phyloP scores from a whole-genome alignment of 2,329 filamentous ascomycete genomes.

The Cladophialophora carrionii region DNA sequence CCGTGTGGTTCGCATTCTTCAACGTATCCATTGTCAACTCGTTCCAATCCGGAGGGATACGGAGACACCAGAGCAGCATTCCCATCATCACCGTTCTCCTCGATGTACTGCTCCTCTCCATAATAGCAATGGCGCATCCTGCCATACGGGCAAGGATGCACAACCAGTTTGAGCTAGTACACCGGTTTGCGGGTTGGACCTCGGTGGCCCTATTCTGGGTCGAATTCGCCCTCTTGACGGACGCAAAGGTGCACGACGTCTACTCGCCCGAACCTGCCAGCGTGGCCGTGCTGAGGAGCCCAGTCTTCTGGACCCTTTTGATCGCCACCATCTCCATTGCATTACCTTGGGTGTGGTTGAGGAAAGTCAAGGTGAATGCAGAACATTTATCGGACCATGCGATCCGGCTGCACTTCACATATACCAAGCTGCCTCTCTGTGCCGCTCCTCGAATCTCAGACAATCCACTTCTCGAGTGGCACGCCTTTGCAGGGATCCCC shows the following conservation, averaged over 20 bases:
- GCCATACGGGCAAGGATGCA: constrained; percentile 65
- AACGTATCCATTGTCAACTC: constrained; percentile 43
- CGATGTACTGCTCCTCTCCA: constrained; percentile 59
- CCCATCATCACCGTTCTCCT: constrained; percentile 62
- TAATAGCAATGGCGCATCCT: constrained; percentile 68
- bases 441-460: constrained; percentile 64
- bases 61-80: constrained; percentile 44
- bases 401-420: constrained; percentile 69
- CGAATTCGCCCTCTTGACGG: constrained; percentile 61
- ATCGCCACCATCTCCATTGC: constrained; percentile 67
- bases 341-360: constrained; percentile 73
- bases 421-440: constrained; percentile 62
- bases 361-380: constrained; percentile 66
- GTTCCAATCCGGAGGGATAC: constrained; percentile 13
- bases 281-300: constrained; percentile 46
- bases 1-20: constrained; percentile 53
- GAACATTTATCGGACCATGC: constrained; percentile 73
- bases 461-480: constrained; percentile 70
- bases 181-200: constrained; percentile 75
- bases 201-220: constrained; percentile 68
- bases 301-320: constrained; percentile 69
- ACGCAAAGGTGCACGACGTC: constrained; percentile 40
- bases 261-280: constrained; percentile 38
- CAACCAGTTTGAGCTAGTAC: constrained; percentile 70
- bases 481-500: constrained; percentile 75